Evolutionary conservation across 176 grass and related monocot genomes (phyloP), one percentile per base, ranked within the genome.

Genomic region (Juncus effusus): DNA sequence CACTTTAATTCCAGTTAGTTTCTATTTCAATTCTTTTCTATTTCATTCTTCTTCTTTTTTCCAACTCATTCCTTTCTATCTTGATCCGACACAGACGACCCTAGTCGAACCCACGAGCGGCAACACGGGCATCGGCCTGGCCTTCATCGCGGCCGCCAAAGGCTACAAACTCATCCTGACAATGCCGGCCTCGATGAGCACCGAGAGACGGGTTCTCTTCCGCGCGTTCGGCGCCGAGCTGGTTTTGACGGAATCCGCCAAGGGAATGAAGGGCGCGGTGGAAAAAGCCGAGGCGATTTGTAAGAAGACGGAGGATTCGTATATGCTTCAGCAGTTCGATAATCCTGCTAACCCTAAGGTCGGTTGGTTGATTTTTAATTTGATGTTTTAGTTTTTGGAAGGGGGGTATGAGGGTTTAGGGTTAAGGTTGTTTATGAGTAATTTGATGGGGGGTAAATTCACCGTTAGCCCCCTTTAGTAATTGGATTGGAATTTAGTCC

Each of bases 281-380:
- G 88, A 85, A 62, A 97, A 97, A 73, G 93, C 88, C 58, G 84
- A 86, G 7, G 83, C 91, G 71, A 97, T 97, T 79, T 80, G 91
- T 41, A 84, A 82, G 36, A 97, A 89, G 60, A 97, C 88, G 19
- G 80, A 87, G 2, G 63, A 88, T 72, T 57, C 93, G 9, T 97
- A 84, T 42, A 97, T 92, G 93, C 93, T 97, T 42, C 82, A 92
- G 73, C 93, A 97, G 69, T 97, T 92, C 75, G 93, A 97, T 42
- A 92, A 97, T 76, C 83, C 93, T 75, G 82, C 93, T 55, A 97
- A 97, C 72, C 93, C 93, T 59, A 92, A 97, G 75, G 93, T 97
- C 19, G 19, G 19, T 28, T 28, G 19, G 19, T 28, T 28, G 19
- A 28, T 1, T 28, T 28, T 28, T 53, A 54, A 38, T 45, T 13